phyloP scores from a whole-genome alignment of 2,329 filamentous ascomycete species.

The Verticillium longisporum region DNA sequence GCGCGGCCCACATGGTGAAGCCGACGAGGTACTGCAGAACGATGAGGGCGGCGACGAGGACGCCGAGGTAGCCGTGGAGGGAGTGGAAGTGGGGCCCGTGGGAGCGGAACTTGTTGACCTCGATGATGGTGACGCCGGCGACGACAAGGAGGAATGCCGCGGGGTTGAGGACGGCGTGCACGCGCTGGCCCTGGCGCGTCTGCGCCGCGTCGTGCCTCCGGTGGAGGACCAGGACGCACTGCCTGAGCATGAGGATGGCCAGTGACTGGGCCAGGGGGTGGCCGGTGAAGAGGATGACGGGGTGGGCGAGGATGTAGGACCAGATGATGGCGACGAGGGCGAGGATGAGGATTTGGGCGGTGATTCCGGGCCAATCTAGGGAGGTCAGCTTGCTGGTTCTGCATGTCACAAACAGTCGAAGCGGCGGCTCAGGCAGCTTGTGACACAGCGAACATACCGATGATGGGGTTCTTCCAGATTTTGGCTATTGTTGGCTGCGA shows the following conservation, averaged over 20 bases:
- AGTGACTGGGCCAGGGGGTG: constrained; percentile 69
- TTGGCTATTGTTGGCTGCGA: not conserved
- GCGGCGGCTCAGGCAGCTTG: not conserved
- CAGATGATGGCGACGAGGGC: constrained; percentile 73
- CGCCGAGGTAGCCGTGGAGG: constrained; percentile 75
- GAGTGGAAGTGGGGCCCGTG: constrained; percentile 69
- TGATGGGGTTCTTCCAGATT: constrained; percentile 57
- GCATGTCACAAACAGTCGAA: no score
- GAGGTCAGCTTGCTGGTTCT: constrained; percentile 6
- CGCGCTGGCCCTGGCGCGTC: constrained; percentile 53
- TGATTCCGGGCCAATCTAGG: constrained; percentile 63
- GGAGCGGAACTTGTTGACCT: constrained; percentile 74
- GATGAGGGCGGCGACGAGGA: constrained; percentile 64
- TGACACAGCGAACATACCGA: constrained; percentile 47
- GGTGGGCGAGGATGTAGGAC: constrained; percentile 64
- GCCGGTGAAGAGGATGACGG: constrained; percentile 74
- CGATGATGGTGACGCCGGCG: constrained; percentile 63
- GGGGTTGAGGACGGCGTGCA: constrained; percentile 66
- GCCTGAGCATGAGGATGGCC: constrained; percentile 67
- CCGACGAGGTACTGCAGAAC: constrained; percentile 71
- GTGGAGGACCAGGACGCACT: constrained; percentile 80
- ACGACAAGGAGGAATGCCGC: constrained; percentile 55
- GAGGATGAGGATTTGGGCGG: constrained; percentile 73
- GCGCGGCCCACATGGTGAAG: constrained; percentile 74
- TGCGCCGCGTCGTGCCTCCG: constrained; percentile 73